phyloP scores from a whole-genome alignment of 331 rosid species.

The Quercus phellos region DNA sequence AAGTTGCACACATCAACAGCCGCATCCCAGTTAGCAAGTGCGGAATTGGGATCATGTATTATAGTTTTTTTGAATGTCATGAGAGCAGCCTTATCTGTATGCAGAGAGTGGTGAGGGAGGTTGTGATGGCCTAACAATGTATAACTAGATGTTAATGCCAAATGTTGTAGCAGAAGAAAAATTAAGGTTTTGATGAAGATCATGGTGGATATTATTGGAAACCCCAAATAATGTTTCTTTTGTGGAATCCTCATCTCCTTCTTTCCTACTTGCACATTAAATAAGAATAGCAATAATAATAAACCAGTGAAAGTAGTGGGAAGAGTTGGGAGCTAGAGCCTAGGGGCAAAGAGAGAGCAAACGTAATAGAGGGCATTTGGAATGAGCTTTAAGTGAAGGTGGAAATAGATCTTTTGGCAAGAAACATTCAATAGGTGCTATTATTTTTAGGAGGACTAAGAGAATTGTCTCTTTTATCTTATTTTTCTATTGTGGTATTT shows the following conservation, averaged over 20 bases:
- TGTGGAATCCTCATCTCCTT: not conserved
- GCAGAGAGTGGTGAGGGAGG: constrained; percentile 35
- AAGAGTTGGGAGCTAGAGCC: not conserved
- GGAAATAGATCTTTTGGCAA: not conserved
- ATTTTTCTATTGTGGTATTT: not conserved
- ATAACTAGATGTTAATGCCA: constrained; percentile 22
- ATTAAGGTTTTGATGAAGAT: constrained; percentile 28
- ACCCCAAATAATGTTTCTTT: not conserved
- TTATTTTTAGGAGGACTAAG: constrained; percentile 15
- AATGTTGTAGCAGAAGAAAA: constrained; percentile 33
- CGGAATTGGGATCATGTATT: constrained; percentile 38
- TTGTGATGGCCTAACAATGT: constrained; percentile 27
- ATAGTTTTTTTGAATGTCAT: constrained; percentile 43
- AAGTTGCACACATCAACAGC: constrained; percentile 50
- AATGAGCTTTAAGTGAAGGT: constrained; percentile 3
- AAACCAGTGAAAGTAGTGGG: not conserved
- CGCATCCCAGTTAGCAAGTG: constrained; percentile 50
- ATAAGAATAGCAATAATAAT: not conserved
- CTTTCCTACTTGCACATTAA: constrained; percentile 8
- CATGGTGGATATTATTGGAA: constrained; percentile 21
- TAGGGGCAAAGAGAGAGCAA: not conserved
- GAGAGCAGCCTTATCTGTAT: constrained; percentile 50
- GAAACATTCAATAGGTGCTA: not conserved
- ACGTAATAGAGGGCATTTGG: not conserved
- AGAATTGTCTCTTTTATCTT: not conserved